Conservation (phyloP, 768 basidiomycete species). For the Obba rivulosa region DNA sequence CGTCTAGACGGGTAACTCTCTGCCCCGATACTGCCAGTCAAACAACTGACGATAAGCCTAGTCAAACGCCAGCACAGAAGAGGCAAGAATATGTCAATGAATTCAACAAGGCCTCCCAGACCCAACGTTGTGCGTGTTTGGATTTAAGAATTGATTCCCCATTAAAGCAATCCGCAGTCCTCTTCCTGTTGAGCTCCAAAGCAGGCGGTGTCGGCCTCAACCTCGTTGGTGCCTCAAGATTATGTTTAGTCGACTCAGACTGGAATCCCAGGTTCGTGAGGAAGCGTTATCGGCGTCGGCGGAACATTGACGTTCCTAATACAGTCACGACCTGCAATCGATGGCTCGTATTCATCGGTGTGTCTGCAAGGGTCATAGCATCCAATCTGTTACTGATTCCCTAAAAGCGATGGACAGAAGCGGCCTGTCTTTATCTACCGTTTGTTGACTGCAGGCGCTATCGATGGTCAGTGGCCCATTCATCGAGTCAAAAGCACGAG, state of each 20-base stretch:
- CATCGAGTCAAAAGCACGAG: conserved; percentile 17
- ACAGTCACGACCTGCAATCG: conserved; percentile 86
- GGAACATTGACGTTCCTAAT: no score
- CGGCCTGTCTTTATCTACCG: conserved; percentile 86
- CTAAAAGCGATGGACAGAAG: conserved; percentile 85
- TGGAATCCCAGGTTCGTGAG: conserved; percentile 81
- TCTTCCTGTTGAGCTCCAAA: conserved; percentile 92
- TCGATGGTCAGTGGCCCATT: conserved; percentile 58
- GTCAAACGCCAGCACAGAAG: conserved; percentile 71
- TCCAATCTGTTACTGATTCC: conserved; percentile 5
- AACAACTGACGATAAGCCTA: no score
- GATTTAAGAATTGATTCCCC: no score
- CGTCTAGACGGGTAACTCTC: conserved; percentile 76
- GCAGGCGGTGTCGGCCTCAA: conserved; percentile 95
- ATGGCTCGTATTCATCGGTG: conserved; percentile 97
- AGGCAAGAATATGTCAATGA: conserved; percentile 82
- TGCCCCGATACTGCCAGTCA: background rate
- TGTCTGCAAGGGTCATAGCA: conserved; percentile 3
- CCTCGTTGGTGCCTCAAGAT: conserved; percentile 82
- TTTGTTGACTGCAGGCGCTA: conserved; percentile 80
- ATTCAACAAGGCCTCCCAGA: conserved; percentile 79
- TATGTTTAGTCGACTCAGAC: conserved; percentile 85
- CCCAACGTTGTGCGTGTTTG: conserved; percentile 68
- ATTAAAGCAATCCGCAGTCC: conserved; percentile 40
- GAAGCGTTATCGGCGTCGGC: background rate